Evolutionary conservation across 2,329 filamentous ascomycete species (phyloP), one percentile per base, ranked within the genome.

Genomic region (Bipolaris zeicola): DNA sequence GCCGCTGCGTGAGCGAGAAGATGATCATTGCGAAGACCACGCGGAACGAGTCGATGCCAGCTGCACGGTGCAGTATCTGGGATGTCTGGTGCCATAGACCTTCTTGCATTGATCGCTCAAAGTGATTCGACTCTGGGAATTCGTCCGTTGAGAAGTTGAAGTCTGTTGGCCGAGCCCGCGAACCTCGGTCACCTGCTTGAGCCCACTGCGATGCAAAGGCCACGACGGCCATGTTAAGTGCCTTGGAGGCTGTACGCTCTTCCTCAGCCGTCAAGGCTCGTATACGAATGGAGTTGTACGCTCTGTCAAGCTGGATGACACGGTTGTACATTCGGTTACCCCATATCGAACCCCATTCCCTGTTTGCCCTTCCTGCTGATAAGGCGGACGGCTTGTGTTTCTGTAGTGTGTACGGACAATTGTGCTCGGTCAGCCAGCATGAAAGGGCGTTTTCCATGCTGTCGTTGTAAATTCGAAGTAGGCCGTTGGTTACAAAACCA

Each of bases 341-440:
- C 52, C 52, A 56, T 5, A 52, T 47, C 7, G 47, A 47, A n/a
- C 52, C 53, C 79, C 78, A 82, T 0, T 73, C 71, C 0, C 76
- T 68, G 1, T 79, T 77, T 46, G 72, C 72, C 39, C 77, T 71
- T 47, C 65, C 50, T 26, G 68, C 66, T 46, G 64, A 66, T 28
- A 57, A 67, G 22, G 58, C 57, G 14, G 68, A 61, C 43, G 63
- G 60, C 31, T 64, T 55, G 41, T 73, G 62, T 52, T 72, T 38
- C 16, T 43, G 36, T 34, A 52, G 47, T 13, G 24, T 72, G 58
- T 83, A 83, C 0, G 82, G 82, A 47, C 82, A 84, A 3, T 80
- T 83, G 42, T 77, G 74, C 56, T 83, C 82, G 0, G 80, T 82
- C n/a, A 84, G 60, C 82, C 82, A 84, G 63, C 82, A 84, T 1